Evolutionary conservation across 257 asterid species (phyloP).

Genomic region (Thymus mandschuricus): DNA sequence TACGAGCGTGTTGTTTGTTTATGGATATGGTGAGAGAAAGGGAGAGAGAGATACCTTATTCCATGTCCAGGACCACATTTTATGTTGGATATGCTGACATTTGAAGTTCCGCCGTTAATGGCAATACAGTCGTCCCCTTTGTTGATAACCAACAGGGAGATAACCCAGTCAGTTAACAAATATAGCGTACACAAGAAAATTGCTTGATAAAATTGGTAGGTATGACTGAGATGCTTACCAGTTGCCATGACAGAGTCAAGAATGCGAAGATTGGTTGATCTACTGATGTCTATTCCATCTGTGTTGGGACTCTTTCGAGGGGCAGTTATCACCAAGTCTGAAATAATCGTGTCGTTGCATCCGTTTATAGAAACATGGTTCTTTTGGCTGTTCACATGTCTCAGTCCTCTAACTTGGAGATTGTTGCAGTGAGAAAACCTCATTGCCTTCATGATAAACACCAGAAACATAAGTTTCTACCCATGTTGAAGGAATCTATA

Average conservation of each 20-base stretch:
- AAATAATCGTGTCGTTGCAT: conserved; percentile 35
- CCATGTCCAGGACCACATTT: conserved; percentile 67
- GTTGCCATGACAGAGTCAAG: conserved; percentile 39
- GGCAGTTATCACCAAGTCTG: conserved; percentile 42
- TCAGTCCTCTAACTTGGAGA: conserved; percentile 44
- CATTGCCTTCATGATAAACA: conserved; percentile 37
- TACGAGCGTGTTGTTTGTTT: background rate
- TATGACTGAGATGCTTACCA: conserved; percentile 23
- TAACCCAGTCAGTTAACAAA: background rate
- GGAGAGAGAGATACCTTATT: conserved; percentile 43
- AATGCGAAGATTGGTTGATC: conserved; percentile 39
- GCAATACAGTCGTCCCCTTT: conserved; percentile 66
- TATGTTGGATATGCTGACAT: conserved; percentile 42
- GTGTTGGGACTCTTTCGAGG: conserved; percentile 57
- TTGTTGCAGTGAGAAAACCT: conserved; percentile 45
- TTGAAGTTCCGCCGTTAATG: conserved; percentile 49
- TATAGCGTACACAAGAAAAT: background rate
- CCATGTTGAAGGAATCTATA: background rate
- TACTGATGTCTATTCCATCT: conserved; percentile 55
- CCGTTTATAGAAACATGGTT: conserved; percentile 45
- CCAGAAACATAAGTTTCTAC: background rate
- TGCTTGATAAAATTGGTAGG: background rate
- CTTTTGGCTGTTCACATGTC: conserved; percentile 46
- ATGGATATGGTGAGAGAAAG: background rate
- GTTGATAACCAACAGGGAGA: conserved; percentile 1